These are phyloP conservation scores for Torulaspora gathmanii DNA, from an alignment of 805 yeast genomes.

Conservation along the genomic window DNA sequence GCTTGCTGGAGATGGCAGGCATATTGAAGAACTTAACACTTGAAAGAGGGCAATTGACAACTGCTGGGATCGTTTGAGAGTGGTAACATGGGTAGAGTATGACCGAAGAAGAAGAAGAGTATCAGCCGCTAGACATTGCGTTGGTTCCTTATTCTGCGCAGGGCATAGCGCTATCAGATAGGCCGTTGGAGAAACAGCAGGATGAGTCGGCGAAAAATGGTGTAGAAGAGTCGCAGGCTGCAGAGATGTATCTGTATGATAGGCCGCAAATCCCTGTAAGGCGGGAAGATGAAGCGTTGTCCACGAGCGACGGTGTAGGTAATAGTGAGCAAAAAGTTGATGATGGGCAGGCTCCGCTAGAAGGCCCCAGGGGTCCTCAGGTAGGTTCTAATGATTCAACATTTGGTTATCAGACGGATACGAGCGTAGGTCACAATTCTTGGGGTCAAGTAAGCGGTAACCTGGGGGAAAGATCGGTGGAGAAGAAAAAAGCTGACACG, in stretches of 20 bases:
- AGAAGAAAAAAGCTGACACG: neutral
- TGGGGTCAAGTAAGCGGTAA: neutral
- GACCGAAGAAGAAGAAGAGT: conserved; percentile 13
- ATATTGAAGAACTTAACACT: neutral
- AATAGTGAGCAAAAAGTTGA: neutral
- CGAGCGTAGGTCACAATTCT: neutral
- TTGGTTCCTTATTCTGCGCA: conserved; percentile 12
- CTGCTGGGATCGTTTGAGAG: neutral
- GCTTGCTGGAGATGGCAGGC: neutral
- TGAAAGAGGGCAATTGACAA: neutral
- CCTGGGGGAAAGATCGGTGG: neutral
- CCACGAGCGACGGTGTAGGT: neutral
- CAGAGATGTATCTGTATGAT: conserved; percentile 22
- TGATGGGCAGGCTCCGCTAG: neutral
- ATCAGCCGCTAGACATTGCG: conserved; percentile 15
- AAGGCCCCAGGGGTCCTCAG: neutral
- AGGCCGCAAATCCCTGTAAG: conserved; percentile 12
- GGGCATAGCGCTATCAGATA: conserved; percentile 4
- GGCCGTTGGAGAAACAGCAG: neutral
- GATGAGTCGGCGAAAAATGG: conserved; percentile 1
- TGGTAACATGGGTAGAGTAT: conserved; percentile 11
- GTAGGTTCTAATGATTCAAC: neutral
- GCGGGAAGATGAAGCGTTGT: neutral
- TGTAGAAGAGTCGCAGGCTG: conserved; percentile 11
- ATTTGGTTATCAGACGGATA: neutral